Base-by-base conservation (phyloP, 192 early-diverging fungal genomes). In the Glomus cerebriforme region DNA sequence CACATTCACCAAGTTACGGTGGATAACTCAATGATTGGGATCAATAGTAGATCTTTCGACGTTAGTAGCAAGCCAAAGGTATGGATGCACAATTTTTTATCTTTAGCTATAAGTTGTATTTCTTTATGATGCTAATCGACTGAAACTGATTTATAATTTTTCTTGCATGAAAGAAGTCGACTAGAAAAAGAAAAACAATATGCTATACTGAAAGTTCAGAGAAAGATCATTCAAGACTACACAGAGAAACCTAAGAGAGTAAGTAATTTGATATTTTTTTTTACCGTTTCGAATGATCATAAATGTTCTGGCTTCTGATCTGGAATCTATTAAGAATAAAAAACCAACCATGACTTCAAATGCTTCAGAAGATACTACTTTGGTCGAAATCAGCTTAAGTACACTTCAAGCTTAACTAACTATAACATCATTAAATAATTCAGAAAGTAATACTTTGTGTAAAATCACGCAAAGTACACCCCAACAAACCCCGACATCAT, bases 1-100 rank as follows among this genome's bases (percentile, higher is more conserved):
- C 72, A 73, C 54, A 27, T 73, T 32, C 26, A 58, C 72, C 47
- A 73, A 49, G 5, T 73, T 73, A 73, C 1, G 15, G 58, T n/a
- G n/a, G 54, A 27, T 58, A 58, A 27, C 27, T 73, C 72, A 58
- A 15, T 73, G 19, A 32, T 73, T 29, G 29, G 49, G 24, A 31
- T 73, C 72, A 73, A 59, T 59, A 49, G 29, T 59, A 2, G 49
- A 59, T 54, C 49, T 34, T 58, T 65, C 8, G 3, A 65, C 12
- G 63, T 34, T n/a, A n/a, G n/a, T n/a, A n/a, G n/a, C n/a, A n/a
- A n/a, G n/a, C n/a, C n/a, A n/a, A n/a, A n/a, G n/a, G n/a, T n/a
- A n/a, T n/a, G n/a, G n/a, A n/a, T n/a, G n/a, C n/a, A n/a, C n/a
- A n/a, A n/a, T n/a, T n/a, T n/a, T n/a, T n/a, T n/a, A n/a, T n/a